Percentiles rank a stretch among this genome's conserved stretches.
Conservation (phyloP, 2,329 filamentous ascomycete species). For the Penicillium sp. region DNA sequence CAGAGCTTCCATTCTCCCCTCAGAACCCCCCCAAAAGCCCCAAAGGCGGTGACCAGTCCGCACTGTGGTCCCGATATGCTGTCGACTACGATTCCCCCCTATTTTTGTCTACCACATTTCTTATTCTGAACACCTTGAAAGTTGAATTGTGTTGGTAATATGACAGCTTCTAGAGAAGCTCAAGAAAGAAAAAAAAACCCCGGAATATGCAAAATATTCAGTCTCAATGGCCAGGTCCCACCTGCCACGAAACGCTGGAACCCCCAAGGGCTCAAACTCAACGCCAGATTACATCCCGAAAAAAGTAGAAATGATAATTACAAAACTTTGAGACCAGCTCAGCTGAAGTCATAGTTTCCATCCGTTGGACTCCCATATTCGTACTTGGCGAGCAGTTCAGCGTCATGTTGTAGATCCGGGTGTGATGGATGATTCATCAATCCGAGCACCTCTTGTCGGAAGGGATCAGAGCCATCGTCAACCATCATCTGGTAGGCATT, state of each 20-base stretch:
- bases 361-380: conserved; percentile 45
- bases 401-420: conserved; percentile 45
- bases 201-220: neutral
- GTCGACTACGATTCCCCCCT: neutral
- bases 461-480: conserved; percentile 44
- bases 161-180: neutral
- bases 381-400: conserved; percentile 45
- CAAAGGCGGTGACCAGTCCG: conserved; percentile 42
- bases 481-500: conserved; percentile 50
- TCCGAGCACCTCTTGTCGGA: conserved; percentile 45
- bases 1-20: conserved; percentile 42
- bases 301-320: conserved; percentile 15
- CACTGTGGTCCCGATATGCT: conserved; percentile 17
- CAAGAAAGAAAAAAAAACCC: neutral
- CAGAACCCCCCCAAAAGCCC: conserved; percentile 36
- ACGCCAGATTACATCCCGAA: conserved; percentile 15
- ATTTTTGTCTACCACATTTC: neutral
- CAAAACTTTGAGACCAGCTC: conserved; percentile 25
- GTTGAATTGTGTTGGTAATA: neutral
- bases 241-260: neutral
- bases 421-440: conserved; percentile 45
- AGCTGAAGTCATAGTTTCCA: conserved; percentile 41
- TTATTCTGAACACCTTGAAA: neutral
- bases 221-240: neutral
- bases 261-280: neutral